Evolutionary conservation across 169 alveolate species (phyloP).

Genomic region (Eimeria acervulina): DNA sequence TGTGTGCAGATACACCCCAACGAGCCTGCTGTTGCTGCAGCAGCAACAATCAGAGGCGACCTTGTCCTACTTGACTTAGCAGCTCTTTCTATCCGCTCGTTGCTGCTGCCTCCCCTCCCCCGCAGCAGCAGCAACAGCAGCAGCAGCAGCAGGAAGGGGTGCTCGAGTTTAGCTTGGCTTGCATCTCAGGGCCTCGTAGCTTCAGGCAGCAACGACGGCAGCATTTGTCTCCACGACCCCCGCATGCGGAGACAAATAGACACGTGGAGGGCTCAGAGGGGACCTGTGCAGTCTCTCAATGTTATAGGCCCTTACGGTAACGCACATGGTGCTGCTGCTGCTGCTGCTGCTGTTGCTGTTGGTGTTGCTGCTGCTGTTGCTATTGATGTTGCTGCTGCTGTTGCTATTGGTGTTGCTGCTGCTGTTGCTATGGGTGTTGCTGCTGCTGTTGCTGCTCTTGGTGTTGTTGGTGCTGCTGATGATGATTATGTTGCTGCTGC

Average conservation of each 20-base stretch:
- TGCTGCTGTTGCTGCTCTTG: background rate
- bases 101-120: background rate
- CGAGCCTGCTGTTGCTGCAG: slow-evolving; percentile 24
- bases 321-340: background rate
- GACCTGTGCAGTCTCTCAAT: slow-evolving; percentile 15
- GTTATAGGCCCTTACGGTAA: slow-evolving; percentile 36
- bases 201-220: slow-evolving; percentile 1
- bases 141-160: background rate
- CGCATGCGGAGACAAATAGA: background rate
- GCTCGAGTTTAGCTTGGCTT: slow-evolving; percentile 40
- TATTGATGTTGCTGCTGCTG: background rate
- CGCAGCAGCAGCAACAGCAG: slow-evolving; percentile 35
- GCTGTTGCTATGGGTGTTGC: background rate
- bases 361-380: background rate
- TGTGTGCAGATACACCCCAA: slow-evolving; percentile 13
- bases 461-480: background rate
- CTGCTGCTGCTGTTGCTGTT: slow-evolving; percentile 47
- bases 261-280: slow-evolving; percentile 64
- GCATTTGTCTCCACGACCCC: slow-evolving; percentile 30
- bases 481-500: background rate
- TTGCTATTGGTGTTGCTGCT: background rate
- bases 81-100: slow-evolving; percentile 2
- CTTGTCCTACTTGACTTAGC: background rate
- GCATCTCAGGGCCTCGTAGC: slow-evolving; percentile 2
- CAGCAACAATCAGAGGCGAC: background rate